Base-by-base conservation (phyloP, 148 eudicot species). In the Simmondsia chinensis region DNA sequence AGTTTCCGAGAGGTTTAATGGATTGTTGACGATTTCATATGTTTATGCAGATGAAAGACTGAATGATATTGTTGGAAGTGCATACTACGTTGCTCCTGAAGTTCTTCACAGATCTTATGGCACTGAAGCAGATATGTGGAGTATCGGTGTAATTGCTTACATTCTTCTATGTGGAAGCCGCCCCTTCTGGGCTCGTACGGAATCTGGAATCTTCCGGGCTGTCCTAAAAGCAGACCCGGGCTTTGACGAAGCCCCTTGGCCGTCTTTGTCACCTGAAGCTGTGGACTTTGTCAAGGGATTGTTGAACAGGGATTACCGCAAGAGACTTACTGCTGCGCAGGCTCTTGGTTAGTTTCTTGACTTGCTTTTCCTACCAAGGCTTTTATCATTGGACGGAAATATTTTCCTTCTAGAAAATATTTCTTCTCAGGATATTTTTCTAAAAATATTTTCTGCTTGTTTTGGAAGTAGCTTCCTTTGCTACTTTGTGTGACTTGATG, bases 111-210 rank as follows among this genome's bases (percentile, higher is more conserved):
- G 97, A 67, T 81, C 94, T 13, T 88, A 88, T 48, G 97, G 97
- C 45, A 84, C 97, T 10, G 97, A 88, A 59, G 97, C 94, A 20
- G 97, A 88, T 52, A 88, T 88, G 97, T 83, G 97, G 97, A 88
- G 97, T 61, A 78, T 88, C 18, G 97, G 97, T 25, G 97, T 88
- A n/a, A 88, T 88, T 69, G 97, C 91, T 33, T 88, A 83, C 59
- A 88, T 88, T 64, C 85, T 88, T 68, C 68, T 88, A 7, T 88
- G 97, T 54, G 97, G 97, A 46, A 88, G 97, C 61, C 66, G 97
- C 7, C 97, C 97, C 24, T 88, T 88, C 31, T 88, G 97, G 97
- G 69, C 94, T 24, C 79, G 97, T 10, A 75, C 97, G 33, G 97
- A 88, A 59, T 83, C 97, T 20, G 94, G 97, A 41, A 88, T 88